phyloP scores from a whole-genome alignment of 163 green algal species.

The Picocystis sp. region DNA sequence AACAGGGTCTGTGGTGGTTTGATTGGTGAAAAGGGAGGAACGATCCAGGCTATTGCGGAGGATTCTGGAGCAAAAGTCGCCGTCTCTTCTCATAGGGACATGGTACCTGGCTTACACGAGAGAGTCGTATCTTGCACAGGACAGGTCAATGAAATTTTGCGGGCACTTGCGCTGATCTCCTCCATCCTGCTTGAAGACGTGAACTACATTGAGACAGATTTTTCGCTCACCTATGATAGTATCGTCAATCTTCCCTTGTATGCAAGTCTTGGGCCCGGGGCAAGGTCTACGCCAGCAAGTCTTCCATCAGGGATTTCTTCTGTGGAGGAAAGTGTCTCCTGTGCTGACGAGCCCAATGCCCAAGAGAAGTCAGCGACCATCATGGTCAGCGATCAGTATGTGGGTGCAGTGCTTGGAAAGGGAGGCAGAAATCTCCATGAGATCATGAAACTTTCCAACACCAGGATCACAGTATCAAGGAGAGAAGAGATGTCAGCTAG shows the following conservation, averaged over 20 bases:
- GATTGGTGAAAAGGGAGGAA: conserved; percentile 57
- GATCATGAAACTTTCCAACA: conserved; percentile 26
- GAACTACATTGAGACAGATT: conserved; percentile 22
- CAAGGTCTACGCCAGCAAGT: neutral
- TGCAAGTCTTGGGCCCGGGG: neutral
- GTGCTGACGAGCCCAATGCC: neutral
- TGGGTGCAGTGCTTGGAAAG: conserved; percentile 44
- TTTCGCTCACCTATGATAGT: conserved; percentile 7
- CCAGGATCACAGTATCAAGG: too few species aligned
- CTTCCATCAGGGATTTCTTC: neutral
- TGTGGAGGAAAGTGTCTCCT: neutral
- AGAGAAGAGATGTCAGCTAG: too few species aligned
- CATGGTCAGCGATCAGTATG: conserved; percentile 33
- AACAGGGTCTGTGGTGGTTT: conserved; percentile 50
- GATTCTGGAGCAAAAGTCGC: conserved; percentile 46
- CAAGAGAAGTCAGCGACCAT: conserved; percentile 13
- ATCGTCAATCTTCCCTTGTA: neutral
- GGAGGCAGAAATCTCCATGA: conserved; percentile 29
- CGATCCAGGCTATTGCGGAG: conserved; percentile 45
- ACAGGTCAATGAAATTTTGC: conserved; percentile 31
- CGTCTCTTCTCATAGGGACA: conserved; percentile 19
- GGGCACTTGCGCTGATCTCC: conserved; percentile 42
- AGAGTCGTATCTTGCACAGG: conserved; percentile 45
- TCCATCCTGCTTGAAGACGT: conserved; percentile 47
- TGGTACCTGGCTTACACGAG: neutral